Conservation (phyloP, 306 rosid species). For the Inga laurina region DNA sequence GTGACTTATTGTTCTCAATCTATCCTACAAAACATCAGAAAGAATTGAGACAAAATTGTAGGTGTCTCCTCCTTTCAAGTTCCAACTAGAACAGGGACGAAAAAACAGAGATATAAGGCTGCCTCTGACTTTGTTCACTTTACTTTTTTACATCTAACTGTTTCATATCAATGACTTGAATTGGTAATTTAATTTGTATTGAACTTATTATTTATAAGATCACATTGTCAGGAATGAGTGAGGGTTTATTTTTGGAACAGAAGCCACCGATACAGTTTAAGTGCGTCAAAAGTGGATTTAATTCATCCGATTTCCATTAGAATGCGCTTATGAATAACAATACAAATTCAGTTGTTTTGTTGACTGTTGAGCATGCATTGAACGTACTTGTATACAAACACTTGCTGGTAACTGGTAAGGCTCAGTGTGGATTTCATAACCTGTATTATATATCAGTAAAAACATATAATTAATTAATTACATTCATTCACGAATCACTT, state of each 20-base stretch:
- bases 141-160: too few relatives aligned
- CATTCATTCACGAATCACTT: constrained; percentile 18
- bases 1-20: not conserved
- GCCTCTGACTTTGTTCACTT: too few relatives aligned
- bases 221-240: too few relatives aligned
- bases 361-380: not conserved
- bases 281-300: not conserved
- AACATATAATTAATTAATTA: not conserved
- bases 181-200: not conserved
- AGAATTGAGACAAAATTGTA: not conserved
- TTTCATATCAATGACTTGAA: not conserved
- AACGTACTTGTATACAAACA: not conserved
- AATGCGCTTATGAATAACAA: not conserved
- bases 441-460: not conserved
- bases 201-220: not conserved
- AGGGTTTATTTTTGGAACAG: too few relatives aligned
- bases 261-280: not conserved
- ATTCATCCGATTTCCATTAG: not conserved
- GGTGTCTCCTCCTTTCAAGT: not conserved
- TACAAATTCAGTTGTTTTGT: not conserved
- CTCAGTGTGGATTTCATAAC: not conserved
- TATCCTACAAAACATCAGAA: not conserved
- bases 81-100: too few relatives aligned
- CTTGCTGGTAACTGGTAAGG: not conserved
- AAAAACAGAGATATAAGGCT: too few relatives aligned